Evolutionary conservation across 1,139 yeast species (phyloP).

Genomic region (Hansenula anomala): DNA sequence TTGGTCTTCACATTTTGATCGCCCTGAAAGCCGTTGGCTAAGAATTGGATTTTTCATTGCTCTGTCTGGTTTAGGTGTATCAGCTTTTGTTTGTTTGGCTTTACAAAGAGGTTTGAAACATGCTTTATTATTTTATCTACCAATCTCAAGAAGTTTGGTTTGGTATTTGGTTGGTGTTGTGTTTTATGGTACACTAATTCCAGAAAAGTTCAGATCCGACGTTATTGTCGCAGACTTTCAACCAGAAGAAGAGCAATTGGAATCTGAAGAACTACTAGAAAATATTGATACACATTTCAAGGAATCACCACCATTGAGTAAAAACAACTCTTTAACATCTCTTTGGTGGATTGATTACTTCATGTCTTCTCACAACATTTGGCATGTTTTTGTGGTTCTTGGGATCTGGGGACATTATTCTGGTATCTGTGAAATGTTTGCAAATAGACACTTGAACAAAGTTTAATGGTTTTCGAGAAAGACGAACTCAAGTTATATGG

Average conservation of each 20-base stretch:
- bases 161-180: conserved; percentile 83
- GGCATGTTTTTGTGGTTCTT: conserved; percentile 89
- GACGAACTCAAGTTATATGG: no score
- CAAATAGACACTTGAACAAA: conserved; percentile 16
- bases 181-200: conserved; percentile 83
- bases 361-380: conserved; percentile 77
- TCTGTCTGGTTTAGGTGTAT: conserved; percentile 69
- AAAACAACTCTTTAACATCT: conserved; percentile 48
- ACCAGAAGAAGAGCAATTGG: conserved; percentile 28
- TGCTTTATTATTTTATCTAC: conserved; percentile 52
- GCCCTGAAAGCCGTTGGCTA: conserved; percentile 75
- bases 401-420: conserved; percentile 86
- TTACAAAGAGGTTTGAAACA: conserved; percentile 50
- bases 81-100: conserved; percentile 57
- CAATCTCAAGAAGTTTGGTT: conserved; percentile 58
- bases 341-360: conserved; percentile 84
- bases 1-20: conserved; percentile 88
- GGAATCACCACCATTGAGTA: conserved; percentile 40
- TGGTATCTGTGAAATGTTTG: conserved; percentile 68
- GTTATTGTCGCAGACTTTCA: conserved; percentile 28
- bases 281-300: conserved; percentile 47
- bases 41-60: conserved; percentile 82
- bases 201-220: conserved; percentile 83
- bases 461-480: no score
- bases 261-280: conserved; percentile 24